Evolutionary conservation across 192 early-diverging fungal genomes (phyloP), one percentile per base, ranked within the genome.

Genomic region (Cladochytrium replicatum): DNA sequence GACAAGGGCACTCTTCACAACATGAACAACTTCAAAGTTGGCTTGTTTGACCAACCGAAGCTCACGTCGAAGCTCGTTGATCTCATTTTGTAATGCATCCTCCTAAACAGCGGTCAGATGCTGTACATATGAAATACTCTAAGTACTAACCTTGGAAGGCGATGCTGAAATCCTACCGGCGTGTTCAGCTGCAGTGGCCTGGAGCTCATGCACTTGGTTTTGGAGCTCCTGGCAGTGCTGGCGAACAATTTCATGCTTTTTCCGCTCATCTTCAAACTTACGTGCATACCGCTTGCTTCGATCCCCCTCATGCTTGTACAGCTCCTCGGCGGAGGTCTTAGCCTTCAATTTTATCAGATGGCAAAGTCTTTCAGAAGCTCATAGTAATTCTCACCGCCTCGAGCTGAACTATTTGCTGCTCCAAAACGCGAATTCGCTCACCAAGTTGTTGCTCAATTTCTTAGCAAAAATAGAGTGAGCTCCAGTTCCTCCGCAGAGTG

Each of bases 221-320:
- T n/a, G n/a, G 17, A 37, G 13, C 34, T 37, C 34, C 17, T n/a
- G 34, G 13, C 34, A 13, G 17, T 37, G 17, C 13, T 37, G 13
- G 13, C 17, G 34, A 13, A 13, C 34, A 37, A 37, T 37, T 37
- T 37, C 34, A 37, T 37, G 17, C 13, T 13, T 37, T 37, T 37
- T 13, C 13, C 34, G 34, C 17, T 37, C 8, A 45, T 66, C 54
- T 31, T 66, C 64, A 4, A 54, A 30, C 29, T 61, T 63, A 1
- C 15, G 17, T 8, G 46, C 34, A 2, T 58, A 26, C 6, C 55
- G 52, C 30, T 50, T 55, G 29, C 42, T 42, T 7, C 57, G 37
- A 13, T 68, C 66, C 29, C 58, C 54, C 27, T 68, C 66, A 28
- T 32, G 8, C 0, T 31, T 34, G 19, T 30, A 15, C 29, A 61